Evolutionary conservation across 2,329 filamentous ascomycete genomes (phyloP), one percentile per base, ranked within the genome.

Genomic region (Nemania diffusa): DNA sequence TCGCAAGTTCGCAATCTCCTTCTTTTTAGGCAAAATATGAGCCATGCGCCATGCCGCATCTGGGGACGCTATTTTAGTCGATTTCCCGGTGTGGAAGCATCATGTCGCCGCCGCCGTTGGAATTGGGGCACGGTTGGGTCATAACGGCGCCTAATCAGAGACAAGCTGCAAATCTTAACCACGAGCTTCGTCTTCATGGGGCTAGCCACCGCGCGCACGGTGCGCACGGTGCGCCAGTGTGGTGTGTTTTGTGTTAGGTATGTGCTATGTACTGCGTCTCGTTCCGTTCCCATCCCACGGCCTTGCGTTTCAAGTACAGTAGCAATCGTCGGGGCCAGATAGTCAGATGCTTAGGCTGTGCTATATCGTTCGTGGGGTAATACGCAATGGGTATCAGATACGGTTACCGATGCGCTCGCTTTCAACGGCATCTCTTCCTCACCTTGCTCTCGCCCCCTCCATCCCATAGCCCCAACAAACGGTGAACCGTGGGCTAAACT

Each of bases 111-210:
- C 50, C 46, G 67, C 67, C 64, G 64, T 64, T 64, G 67, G 51
- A 46, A 20, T 60, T 32, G 44, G 51, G 40, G 62, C 52, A 55
- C 51, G 40, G 57, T 55, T 65, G 29, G 62, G 62, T 37, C 57
- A 67, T 64, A 69, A 69, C 67, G 67, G 67, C 60, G 55, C 59
- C 59, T 62, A 59, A 55, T 22, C 20, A 46, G 32, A 58, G 51
- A 55, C 42, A 52, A 50, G 56, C 32, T 32, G 50, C 56, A 44
- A 44, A 42, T 52, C 34, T 17, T 42, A 29, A 44, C 55, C 53
- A 37, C 53, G 55, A 40, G 34, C 34, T 13, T 40, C 11, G 46
- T 57, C 58, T 62, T 62, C 53, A 34, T 26, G 26, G 59, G 55
- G 64, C 26, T 46, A n/a, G n/a, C n/a, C n/a, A n/a, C 57, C 42